A percentile compares a stretch with the other conserved stretches of the same genome.
phyloP scores from a whole-genome alignment of 495 filamentous ascomycete genomes.

The Talaromyces trachyspermus region DNA sequence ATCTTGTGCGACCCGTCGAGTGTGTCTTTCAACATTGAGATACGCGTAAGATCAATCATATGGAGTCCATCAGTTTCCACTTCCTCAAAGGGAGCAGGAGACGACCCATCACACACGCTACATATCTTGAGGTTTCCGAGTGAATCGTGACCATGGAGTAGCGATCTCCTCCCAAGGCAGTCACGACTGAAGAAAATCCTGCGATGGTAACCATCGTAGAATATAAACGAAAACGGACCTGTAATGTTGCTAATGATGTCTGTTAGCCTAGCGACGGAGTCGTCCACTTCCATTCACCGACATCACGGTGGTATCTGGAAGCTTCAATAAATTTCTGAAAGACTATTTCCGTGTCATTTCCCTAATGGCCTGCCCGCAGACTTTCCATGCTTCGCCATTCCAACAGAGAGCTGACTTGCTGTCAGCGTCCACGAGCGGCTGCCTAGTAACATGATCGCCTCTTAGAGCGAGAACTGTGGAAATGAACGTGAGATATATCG shows the following conservation, averaged over 20 bases:
- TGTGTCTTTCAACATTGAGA: constrained; percentile 4
- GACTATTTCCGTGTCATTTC: constrained; percentile 73
- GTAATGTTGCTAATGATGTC: constrained; percentile 55
- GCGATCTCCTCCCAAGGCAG: constrained; percentile 75
- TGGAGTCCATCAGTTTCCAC: constrained; percentile 77
- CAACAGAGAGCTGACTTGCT: constrained; percentile 80
- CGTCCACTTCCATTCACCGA: constrained; percentile 12
- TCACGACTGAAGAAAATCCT: constrained; percentile 77
- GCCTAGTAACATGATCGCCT: constrained; percentile 60
- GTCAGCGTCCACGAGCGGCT: constrained; percentile 59
- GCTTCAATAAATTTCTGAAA: constrained; percentile 55
- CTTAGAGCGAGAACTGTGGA: constrained; percentile 85
- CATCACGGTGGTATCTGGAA: constrained; percentile 8
- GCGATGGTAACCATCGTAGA: constrained; percentile 56
- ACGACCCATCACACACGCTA: constrained; percentile 60
- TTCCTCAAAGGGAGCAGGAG: constrained; percentile 57
- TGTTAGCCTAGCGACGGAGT: constrained; percentile 32
- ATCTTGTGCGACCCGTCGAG: constrained; percentile 13
- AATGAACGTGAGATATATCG: constrained; percentile 51
- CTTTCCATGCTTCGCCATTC: constrained; percentile 97
- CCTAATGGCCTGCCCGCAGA: constrained; percentile 46
- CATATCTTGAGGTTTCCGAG: constrained; percentile 54
- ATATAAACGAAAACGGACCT: constrained; percentile 90
- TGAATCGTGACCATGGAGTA: constrained; percentile 48
- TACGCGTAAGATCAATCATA: constrained; percentile 45